Base-by-base conservation (phyloP, 495 filamentous ascomycete genomes). In the Cudoniella acicularis region DNA sequence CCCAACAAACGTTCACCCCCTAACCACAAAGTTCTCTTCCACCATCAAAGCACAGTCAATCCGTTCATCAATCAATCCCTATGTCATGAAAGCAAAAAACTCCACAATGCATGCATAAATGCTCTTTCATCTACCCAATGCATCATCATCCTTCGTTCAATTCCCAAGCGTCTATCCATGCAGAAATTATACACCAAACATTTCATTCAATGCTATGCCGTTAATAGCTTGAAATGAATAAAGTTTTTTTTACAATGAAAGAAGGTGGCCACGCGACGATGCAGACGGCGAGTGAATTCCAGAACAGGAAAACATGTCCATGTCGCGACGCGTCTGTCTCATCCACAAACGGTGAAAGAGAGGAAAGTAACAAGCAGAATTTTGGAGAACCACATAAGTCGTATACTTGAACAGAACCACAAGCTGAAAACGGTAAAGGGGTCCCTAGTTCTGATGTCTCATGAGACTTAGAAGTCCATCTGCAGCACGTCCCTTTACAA, bases 381-480 rank as follows among this genome's bases (percentile, higher is more conserved):
- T n/a, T n/a, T n/a, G n/a, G n/a, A n/a, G n/a, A n/a, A n/a, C n/a
- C n/a, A 11, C 20, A 25, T 27, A 52, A 18, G 21, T 8, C 20
- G 20, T 26, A 24, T 22, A 52, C 25, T 22, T 20, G 4, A 13
- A 20, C 27, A 54, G 13, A 6, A 20, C 4, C 30, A 36, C n/a
- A n/a, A 41, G 36, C 8, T 41, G 16, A 41, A 46, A 3, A n/a
- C 11, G 4, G 43, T 21, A 46, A 46, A 46, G 4, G 6, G 4
- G 17, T 4, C 43, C 6, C 43, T 62, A 61, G 10, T 41, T 16
- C 25, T 43, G n/a, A 10, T 56, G 51, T 8, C 41, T 25, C 51
- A 50, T 63, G 42, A 67, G 24, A 41, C 58, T 62, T 48, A 67
- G 54, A 17, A 67, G 30, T 3, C 56, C 65, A 60, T 64, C 55